phyloP scores from a whole-genome alignment of 2,329 filamentous ascomycete species.

The Trichoderma gracile region DNA sequence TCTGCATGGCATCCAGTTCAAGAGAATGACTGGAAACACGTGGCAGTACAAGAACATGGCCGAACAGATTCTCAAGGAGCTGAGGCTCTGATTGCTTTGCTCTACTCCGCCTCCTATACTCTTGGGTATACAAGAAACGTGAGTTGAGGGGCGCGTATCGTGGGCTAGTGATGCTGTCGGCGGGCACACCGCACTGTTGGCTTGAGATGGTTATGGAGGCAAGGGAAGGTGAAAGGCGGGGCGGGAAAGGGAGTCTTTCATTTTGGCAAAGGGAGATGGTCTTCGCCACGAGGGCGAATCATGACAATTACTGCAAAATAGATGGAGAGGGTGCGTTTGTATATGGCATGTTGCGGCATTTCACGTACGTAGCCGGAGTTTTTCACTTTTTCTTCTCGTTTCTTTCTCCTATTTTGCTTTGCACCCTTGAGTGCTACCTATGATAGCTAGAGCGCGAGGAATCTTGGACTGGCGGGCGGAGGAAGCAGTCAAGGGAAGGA shows the following conservation, averaged over 20 bases:
- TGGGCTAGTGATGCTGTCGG: not conserved
- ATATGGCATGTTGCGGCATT: conserved; percentile 31
- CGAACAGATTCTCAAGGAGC: conserved; percentile 85
- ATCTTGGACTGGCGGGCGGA: conserved; percentile 15
- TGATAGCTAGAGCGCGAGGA: conserved; percentile 7
- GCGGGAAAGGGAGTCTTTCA: not conserved
- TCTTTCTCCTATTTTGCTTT: not conserved
- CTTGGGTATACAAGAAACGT: not conserved
- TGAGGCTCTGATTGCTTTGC: conserved; percentile 63
- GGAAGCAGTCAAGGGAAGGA: conserved; percentile 20
- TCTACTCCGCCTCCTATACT: not conserved
- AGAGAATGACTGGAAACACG: conserved; percentile 90
- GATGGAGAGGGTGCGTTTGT: conserved; percentile 27
- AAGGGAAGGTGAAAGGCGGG: not conserved
- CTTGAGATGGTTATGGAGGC: not conserved
- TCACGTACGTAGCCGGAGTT: conserved; percentile 27
- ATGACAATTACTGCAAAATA: conserved; percentile 18
- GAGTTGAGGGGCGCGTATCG: not conserved
- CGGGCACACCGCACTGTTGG: not conserved
- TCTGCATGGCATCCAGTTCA: conserved; percentile 96
- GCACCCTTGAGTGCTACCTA: not conserved
- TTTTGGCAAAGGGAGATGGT: not conserved
- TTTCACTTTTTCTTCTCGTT: not conserved
- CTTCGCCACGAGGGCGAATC: not conserved
- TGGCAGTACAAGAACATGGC: conserved; percentile 99